A percentile compares a stretch with the other conserved stretches of the same genome.
phyloP scores from a whole-genome alignment of 495 filamentous ascomycete genomes.

The Penicillium antarcticum region DNA sequence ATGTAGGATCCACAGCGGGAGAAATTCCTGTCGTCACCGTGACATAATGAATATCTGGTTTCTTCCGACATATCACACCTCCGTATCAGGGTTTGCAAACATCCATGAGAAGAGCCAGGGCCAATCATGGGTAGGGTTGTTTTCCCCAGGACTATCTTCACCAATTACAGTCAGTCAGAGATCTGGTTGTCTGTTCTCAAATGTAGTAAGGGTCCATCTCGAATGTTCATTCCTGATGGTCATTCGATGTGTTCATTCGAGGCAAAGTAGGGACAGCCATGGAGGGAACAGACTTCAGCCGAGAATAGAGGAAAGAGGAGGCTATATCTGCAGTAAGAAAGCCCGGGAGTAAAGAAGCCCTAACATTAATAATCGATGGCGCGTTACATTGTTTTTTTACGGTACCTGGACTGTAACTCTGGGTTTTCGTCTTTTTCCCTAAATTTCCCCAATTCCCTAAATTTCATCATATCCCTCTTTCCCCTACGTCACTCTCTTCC shows the following conservation, averaged over 20 bases:
- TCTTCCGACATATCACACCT: neutral
- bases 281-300: too few relatives aligned
- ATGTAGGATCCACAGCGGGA: neutral
- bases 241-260: too few relatives aligned
- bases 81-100: constrained; percentile 3
- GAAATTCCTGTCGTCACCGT: constrained; percentile 36
- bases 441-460: constrained; percentile 9
- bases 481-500: constrained; percentile 29
- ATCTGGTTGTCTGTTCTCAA: too few relatives aligned
- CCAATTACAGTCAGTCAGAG: too few relatives aligned
- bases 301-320: too few relatives aligned
- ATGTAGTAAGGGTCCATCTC: too few relatives aligned
- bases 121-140: constrained; percentile 11
- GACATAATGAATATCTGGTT: constrained; percentile 7
- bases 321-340: too few relatives aligned
- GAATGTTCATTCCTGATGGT: too few relatives aligned
- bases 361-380: too few relatives aligned
- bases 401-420: neutral
- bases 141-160: too few relatives aligned
- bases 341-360: too few relatives aligned
- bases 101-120: neutral
- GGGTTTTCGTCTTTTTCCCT: constrained; percentile 4
- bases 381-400: neutral
- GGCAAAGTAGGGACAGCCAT: too few relatives aligned
- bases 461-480: constrained; percentile 16